Evolutionary conservation across 352 stramenopile species (phyloP), one percentile per base, ranked within the genome.

Genomic region (Phytopythium mirpurense): DNA sequence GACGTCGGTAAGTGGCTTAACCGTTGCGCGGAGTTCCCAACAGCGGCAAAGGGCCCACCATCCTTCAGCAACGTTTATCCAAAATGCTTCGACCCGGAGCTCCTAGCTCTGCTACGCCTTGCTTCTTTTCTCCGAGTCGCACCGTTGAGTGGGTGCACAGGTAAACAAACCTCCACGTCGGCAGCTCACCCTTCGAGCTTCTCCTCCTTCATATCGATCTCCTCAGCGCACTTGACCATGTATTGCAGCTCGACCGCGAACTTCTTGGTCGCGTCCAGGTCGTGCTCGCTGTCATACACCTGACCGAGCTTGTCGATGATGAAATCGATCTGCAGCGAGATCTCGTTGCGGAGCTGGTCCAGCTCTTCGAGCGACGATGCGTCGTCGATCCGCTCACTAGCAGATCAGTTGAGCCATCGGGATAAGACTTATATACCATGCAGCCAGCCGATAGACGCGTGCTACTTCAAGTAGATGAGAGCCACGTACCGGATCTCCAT

Each of bases 191-290:
- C 69, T 11, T 54, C 75, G 36, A 91, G 63, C 58, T 86, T 68
- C 48, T 94, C 84, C 63, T 94, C 79, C 42, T 68, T 78, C 27
- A 65, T 59, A 35, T 91, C 77, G 32, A 91, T 86, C 56, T 90
- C 84, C 64, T 92, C 80, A 45, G 72, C 78, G 53, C 83, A 90
- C 63, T 92, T 94, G 54, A 90, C 72, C 76, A 94, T 85, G 60
- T 94, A 94, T 61, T 94, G 81, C 32, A 94, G 65, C 61, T 92
- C 75, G 23, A 94, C 70, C 1, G 82, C 81, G 49, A 78, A 76
- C 41, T 75, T 65, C 55, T 85, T 79, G 9, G 84, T 91, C 2
- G 79, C 72, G 14, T 90, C 78, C 15, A 94, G 71, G 58, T 94
- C 79, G 36, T 89, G 65, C 24, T 84, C 65, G 35, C 68, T 52